phyloP scores from a whole-genome alignment of 495 filamentous ascomycete species.

The Penicillium manginii region DNA sequence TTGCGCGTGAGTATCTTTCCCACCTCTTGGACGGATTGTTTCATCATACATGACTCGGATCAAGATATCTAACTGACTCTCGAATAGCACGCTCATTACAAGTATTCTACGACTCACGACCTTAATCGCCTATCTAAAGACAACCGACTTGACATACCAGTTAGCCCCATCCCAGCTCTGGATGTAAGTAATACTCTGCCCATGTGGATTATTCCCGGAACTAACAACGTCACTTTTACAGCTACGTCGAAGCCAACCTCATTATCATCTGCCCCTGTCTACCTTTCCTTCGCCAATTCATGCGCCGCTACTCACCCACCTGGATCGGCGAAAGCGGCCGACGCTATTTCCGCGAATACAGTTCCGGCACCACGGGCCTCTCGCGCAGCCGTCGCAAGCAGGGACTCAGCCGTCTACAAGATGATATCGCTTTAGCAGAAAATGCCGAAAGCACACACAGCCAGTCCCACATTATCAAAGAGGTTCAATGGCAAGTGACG shows the following conservation, averaged over 20 bases:
- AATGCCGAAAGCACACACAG: conserved; percentile 11
- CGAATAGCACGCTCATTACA: conserved; percentile 28
- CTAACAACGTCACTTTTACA: conserved; percentile 1
- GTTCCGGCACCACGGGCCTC: conserved; percentile 1
- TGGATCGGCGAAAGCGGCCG: conserved; percentile 21
- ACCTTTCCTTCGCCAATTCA: conserved; percentile 28
- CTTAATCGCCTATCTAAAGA: conserved; percentile 21
- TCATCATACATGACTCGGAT: not conserved
- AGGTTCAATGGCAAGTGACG: conserved; percentile 18
- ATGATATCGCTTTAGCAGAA: conserved; percentile 22
- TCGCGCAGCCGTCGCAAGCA: conserved; percentile 19
- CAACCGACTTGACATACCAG: conserved; percentile 24
- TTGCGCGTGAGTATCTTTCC: conserved; percentile 24
- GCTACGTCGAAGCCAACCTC: conserved; percentile 33
- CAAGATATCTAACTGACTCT: not conserved
- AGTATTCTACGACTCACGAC: conserved; percentile 34
- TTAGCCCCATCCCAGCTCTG: conserved; percentile 22
- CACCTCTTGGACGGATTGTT: not conserved
- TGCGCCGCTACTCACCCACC: conserved; percentile 24
- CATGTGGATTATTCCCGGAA: not conserved
- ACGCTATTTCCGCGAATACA: conserved; percentile 1
- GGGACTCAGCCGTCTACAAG: conserved; percentile 16
- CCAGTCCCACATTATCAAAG: conserved; percentile 10
- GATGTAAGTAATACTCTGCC: conserved; percentile 19
- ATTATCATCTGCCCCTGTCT: conserved; percentile 33